Percentiles rank a stretch among this genome's conserved stretches.
These are phyloP conservation scores for Hygrophorus pudorinus DNA, from an alignment of 768 basidiomycete species.

Conservation along the genomic window DNA sequence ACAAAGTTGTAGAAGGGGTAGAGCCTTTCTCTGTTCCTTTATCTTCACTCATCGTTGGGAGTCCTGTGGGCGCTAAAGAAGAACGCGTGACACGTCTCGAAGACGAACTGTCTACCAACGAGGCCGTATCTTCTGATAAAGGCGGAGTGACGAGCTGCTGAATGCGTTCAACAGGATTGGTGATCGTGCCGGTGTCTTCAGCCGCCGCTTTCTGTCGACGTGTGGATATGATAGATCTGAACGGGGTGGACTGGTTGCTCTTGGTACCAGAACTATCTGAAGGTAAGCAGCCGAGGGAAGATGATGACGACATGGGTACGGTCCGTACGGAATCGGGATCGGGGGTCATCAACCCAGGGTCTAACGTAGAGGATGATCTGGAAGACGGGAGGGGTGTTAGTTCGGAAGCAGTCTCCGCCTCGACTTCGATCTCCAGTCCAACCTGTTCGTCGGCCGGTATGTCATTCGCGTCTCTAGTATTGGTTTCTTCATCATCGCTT, in stretches of 20 bases:
- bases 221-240: slow-evolving; percentile 50
- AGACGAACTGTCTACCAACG: slow-evolving; percentile 21
- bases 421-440: slow-evolving; percentile 41
- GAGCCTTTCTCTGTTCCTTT: slow-evolving; percentile 8
- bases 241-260: slow-evolving; percentile 23
- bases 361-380: slow-evolving; percentile 21
- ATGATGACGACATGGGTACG: slow-evolving; percentile 24
- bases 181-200: not conserved
- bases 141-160: slow-evolving; percentile 38
- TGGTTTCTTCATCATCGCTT: slow-evolving; percentile 44
- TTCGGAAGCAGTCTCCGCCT: slow-evolving; percentile 37
- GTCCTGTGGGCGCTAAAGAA: slow-evolving; percentile 5
- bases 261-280: slow-evolving; percentile 23
- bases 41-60: slow-evolving; percentile 3
- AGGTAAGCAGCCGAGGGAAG: slow-evolving; percentile 33
- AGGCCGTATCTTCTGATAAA: slow-evolving; percentile 33
- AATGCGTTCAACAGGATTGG: slow-evolving; percentile 12
- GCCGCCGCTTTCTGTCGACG: slow-evolving; percentile 39
- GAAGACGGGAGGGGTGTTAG: slow-evolving; percentile 34
- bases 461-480: slow-evolving; percentile 33
- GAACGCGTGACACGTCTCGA: slow-evolving; percentile 17
- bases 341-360: slow-evolving; percentile 22
- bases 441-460: slow-evolving; percentile 41
- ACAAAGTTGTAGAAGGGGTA: not conserved
- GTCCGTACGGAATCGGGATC: slow-evolving; percentile 22